Percentiles rank a stretch among this genome's conserved stretches.
These are phyloP conservation scores for Lophiotrema nucula DNA, from an alignment of 495 filamentous ascomycete genomes.

Conservation along the genomic window DNA sequence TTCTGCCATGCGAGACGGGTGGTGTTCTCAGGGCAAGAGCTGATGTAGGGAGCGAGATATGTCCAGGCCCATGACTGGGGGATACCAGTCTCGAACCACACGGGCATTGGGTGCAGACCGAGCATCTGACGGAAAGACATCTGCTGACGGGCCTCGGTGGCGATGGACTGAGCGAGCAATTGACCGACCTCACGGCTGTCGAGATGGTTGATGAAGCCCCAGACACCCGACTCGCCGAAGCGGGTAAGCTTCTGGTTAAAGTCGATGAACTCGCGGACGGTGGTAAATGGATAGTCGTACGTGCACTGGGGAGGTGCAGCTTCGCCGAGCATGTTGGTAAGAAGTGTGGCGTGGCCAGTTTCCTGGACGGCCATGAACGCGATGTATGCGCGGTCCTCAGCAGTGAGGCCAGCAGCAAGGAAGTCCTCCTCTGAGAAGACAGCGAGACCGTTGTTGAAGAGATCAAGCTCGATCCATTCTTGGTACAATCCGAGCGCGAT, in stretches of 20 bases:
- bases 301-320: constrained; percentile 72
- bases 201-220: constrained; percentile 79
- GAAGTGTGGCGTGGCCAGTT: constrained; percentile 71
- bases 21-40: constrained; percentile 68
- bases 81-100: constrained; percentile 78
- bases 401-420: constrained; percentile 60
- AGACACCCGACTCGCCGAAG: constrained; percentile 78
- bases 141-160: constrained; percentile 85
- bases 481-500: constrained; percentile 65
- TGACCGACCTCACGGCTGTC: constrained; percentile 72
- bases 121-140: constrained; percentile 85
- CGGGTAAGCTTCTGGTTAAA: constrained; percentile 86
- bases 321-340: constrained; percentile 78
- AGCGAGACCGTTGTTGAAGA: constrained; percentile 77
- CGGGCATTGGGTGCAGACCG: constrained; percentile 80
- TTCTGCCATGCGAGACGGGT: constrained; percentile 86
- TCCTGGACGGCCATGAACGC: constrained; percentile 87
- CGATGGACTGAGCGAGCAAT: constrained; percentile 72
- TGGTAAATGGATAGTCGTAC: constrained; percentile 80
- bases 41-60: constrained; percentile 79
- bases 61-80: constrained; percentile 90
- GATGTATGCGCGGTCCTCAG: constrained; percentile 69
- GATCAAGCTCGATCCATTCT: constrained; percentile 85
- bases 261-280: constrained; percentile 76
- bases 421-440: constrained; percentile 73